These are phyloP conservation scores for Xerocomus amazonicus DNA, from an alignment of 1,284 basidiomycete species.

Conservation along the genomic window DNA sequence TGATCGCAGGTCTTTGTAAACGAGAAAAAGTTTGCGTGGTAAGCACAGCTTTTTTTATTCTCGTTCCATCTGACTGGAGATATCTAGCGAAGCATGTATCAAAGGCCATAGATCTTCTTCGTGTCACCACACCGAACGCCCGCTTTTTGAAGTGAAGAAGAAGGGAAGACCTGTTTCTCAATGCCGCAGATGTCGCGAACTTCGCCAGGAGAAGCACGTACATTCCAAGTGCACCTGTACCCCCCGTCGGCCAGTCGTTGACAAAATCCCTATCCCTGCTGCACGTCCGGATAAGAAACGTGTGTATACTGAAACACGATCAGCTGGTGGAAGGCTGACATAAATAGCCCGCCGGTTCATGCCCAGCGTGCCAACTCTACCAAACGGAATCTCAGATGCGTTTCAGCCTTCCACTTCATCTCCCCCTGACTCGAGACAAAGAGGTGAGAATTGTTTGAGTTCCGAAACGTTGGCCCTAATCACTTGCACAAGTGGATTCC, in stretches of 20 bases:
- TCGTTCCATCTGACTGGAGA: slow-evolving; percentile 2
- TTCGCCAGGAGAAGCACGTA: slow-evolving; percentile 67
- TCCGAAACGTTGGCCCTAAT: slow-evolving; percentile 6
- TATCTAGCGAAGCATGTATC: slow-evolving; percentile 75
- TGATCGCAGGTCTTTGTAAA: slow-evolving; percentile 64
- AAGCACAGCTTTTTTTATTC: slow-evolving; percentile 16
- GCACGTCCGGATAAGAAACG: slow-evolving; percentile 48
- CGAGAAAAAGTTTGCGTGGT: slow-evolving; percentile 83
- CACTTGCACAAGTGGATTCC: slow-evolving; percentile 41
- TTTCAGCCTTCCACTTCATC: slow-evolving; percentile 15
- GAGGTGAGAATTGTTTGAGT: slow-evolving; percentile 38
- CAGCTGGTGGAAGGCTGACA: slow-evolving; percentile 4
- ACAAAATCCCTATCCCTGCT: slow-evolving; percentile 37
- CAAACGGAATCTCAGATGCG: slow-evolving; percentile 58
- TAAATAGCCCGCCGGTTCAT: slow-evolving; percentile 51
- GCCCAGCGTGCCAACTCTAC: slow-evolving; percentile 56
- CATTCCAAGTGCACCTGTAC: slow-evolving; percentile 73
- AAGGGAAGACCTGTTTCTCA: slow-evolving; percentile 83
- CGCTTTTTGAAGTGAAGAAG: slow-evolving; percentile 83
- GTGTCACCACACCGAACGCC: slow-evolving; percentile 77
- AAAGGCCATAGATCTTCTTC: slow-evolving; percentile 85
- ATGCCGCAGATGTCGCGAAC: slow-evolving; percentile 73
- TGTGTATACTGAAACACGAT: slow-evolving; percentile 32
- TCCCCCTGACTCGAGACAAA: slow-evolving; percentile 46
- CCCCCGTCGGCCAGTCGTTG: slow-evolving; percentile 35